Evolutionary conservation across 1,139 yeast genomes (phyloP).

Genomic region (Saccharomyces uvarum): DNA sequence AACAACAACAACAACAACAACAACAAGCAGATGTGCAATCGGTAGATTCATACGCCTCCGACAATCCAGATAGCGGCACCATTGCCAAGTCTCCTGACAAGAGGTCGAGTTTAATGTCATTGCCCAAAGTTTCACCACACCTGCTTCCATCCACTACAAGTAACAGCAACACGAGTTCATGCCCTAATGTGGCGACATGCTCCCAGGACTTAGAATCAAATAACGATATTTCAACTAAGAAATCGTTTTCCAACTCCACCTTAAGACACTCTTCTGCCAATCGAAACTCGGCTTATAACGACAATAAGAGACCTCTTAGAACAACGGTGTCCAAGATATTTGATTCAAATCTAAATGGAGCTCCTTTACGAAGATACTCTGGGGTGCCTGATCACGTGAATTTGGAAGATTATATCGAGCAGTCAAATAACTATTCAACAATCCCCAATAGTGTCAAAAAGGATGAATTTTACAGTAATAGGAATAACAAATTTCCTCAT

Average conservation of each 20-base stretch:
- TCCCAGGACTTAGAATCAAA: background rate
- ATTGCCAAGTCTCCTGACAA: slow-evolving; percentile 23
- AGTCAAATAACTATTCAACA: slow-evolving; percentile 42
- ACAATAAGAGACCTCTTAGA: slow-evolving; percentile 37
- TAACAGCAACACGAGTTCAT: background rate
- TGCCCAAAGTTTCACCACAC: slow-evolving; percentile 11
- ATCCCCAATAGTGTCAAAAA: slow-evolving; percentile 7
- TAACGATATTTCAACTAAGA: slow-evolving; percentile 9
- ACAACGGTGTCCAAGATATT: slow-evolving; percentile 67
- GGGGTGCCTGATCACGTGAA: slow-evolving; percentile 64
- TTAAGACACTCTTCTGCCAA: slow-evolving; percentile 10
- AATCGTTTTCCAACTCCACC: slow-evolving; percentile 16
- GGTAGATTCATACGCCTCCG: slow-evolving; percentile 20
- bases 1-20: slow-evolving; percentile 19
- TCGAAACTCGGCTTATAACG: slow-evolving; percentile 4
- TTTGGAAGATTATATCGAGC: slow-evolving; percentile 49
- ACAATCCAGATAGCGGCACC: slow-evolving; percentile 8
- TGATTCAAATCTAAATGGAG: slow-evolving; percentile 50
- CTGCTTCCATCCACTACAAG: background rate
- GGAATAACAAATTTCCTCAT: slow-evolving; percentile 3
- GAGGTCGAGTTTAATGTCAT: slow-evolving; percentile 19
- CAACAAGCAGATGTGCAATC: slow-evolving; percentile 20
- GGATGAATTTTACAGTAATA: slow-evolving; percentile 8
- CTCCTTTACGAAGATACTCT: slow-evolving; percentile 57
- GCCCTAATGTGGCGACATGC: background rate